A percentile compares a stretch with the other conserved stretches of the same genome.
Evolutionary conservation across 2,329 filamentous ascomycete genomes (phyloP).

Genomic region (Colletotrichum horii): DNA sequence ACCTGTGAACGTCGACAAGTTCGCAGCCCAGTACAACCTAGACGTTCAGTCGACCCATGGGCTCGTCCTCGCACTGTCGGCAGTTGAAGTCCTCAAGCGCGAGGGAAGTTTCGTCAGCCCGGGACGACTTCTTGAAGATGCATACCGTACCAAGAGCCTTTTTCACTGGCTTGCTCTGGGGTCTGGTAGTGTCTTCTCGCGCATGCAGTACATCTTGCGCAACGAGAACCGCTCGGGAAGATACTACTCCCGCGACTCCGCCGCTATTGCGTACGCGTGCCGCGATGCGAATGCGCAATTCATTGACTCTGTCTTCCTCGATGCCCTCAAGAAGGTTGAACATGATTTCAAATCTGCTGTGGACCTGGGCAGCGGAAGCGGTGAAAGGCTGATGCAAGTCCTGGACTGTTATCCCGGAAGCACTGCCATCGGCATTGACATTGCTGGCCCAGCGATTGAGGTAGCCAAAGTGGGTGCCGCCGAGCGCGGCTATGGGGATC

Average conservation of each 20-base stretch:
- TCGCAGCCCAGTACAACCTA: constrained; percentile 9
- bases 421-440: constrained; percentile 20
- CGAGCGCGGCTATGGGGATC: background rate
- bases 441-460: constrained; percentile 13
- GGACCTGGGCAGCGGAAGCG: constrained; percentile 23
- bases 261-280: constrained; percentile 19
- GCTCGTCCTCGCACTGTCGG: background rate
- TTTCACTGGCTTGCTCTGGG: background rate
- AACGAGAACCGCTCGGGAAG: constrained; percentile 16
- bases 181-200: background rate
- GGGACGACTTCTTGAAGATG: background rate
- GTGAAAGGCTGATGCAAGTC: constrained; percentile 20
- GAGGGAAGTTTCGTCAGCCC: background rate
- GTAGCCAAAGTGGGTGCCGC: background rate
- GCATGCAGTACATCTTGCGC: background rate
- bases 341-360: constrained; percentile 9
- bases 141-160: background rate
- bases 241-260: constrained; percentile 13
- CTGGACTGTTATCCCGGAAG: constrained; percentile 5
- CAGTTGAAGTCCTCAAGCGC: background rate
- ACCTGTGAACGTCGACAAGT: constrained; percentile 23
- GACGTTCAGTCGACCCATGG: background rate
- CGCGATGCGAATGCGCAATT: background rate
- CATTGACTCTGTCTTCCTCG: background rate
- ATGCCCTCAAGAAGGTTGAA: background rate